Base-by-base conservation (phyloP, 495 filamentous ascomycete genomes). In the Penicillium ucsense region DNA sequence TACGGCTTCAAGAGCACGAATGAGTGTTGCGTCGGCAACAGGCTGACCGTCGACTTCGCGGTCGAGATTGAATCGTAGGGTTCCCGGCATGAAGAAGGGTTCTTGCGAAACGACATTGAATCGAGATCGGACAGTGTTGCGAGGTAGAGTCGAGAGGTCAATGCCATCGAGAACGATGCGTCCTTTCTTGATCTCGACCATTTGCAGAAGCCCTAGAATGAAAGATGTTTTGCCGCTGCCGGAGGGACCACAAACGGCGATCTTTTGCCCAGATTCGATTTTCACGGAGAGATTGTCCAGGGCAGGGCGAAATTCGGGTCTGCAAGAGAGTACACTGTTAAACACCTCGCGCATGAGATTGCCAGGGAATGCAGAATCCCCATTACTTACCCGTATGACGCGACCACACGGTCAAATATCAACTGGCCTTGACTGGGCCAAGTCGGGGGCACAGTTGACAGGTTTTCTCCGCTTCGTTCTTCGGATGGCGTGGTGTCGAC, bases 61-160 rank as follows among this genome's bases (percentile, higher is more conserved):
- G 59, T 78, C 70, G 2, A 76, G 49, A 45, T 81, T 79, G 28
- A 71, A 45, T 1, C 67, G 55, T 3, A 77, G 51, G 0, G 69
- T 68, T 2, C 68, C 72, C 0, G 75, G 70, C 1, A 83, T 46
- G 5, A 78, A 39, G 52, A 79, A 75, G 0, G 77, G 63, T 8
- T 78, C 66, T 39, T 84, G 78, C 9, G 80, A 72, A 3, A 80
- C 49, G 6, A 59, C 61, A 35, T 64, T 67, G 31, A 73, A 43
- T 3, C 59, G 53, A 0, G 56, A 52, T 6, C 69, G 61, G 37
- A 71, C 48, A 5, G 58, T 50, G 42, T 62, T 43, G 0, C 52
- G 59, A 0, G 57, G 64, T 5, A 71, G 49, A 6, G 60, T 64
- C 9, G 66, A 58, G 8, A 76, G 49, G 39, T 70, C 62, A 4